A percentile compares a stretch with the other conserved stretches of the same genome.
Evolutionary conservation across 2,329 filamentous ascomycete genomes (phyloP).

Genomic region (Bipolaris cookei): DNA sequence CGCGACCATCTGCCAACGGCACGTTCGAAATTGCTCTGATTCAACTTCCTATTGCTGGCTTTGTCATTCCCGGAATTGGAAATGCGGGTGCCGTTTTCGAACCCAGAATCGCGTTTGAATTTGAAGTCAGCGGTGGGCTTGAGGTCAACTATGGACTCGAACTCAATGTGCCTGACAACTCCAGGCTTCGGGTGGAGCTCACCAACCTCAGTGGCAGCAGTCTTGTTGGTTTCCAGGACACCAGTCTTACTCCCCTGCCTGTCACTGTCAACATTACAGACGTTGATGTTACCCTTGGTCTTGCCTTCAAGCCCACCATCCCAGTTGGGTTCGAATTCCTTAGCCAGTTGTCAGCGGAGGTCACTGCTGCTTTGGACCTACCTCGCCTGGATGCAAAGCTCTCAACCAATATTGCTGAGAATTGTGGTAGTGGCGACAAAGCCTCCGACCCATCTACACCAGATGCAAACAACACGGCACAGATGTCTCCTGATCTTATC

Average conservation of each 20-base stretch:
- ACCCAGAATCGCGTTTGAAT: constrained; percentile 36
- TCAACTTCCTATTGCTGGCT: constrained; percentile 37
- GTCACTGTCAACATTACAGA: constrained; percentile 40
- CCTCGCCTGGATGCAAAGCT: constrained; percentile 41
- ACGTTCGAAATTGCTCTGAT: constrained; percentile 33
- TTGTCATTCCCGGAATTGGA: constrained; percentile 46
- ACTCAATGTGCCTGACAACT: constrained; percentile 41
- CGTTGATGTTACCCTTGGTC: constrained; percentile 34
- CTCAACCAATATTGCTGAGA: constrained; percentile 26
- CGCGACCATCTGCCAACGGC: constrained; percentile 31
- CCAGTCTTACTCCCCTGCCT: constrained; percentile 41
- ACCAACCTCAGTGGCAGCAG: constrained; percentile 31
- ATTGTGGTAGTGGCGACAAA: constrained; percentile 26
- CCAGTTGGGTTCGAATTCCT: constrained; percentile 47
- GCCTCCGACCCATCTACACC: neutral
- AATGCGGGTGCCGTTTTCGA: constrained; percentile 46
- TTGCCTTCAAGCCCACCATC: constrained; percentile 43
- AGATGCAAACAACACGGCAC: constrained; percentile 9
- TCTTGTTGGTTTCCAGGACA: constrained; percentile 38
- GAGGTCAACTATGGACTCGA: constrained; percentile 49
- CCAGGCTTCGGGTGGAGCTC: constrained; percentile 39
- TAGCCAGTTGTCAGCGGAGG: constrained; percentile 34
- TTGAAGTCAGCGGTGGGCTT: constrained; percentile 35
- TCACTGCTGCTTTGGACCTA: constrained; percentile 41
- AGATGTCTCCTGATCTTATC: neutral